A percentile compares a stretch with the other conserved stretches of the same genome.
Conservation (phyloP, 2,329 filamentous ascomycete genomes). For the Boeremia lycopersici region DNA sequence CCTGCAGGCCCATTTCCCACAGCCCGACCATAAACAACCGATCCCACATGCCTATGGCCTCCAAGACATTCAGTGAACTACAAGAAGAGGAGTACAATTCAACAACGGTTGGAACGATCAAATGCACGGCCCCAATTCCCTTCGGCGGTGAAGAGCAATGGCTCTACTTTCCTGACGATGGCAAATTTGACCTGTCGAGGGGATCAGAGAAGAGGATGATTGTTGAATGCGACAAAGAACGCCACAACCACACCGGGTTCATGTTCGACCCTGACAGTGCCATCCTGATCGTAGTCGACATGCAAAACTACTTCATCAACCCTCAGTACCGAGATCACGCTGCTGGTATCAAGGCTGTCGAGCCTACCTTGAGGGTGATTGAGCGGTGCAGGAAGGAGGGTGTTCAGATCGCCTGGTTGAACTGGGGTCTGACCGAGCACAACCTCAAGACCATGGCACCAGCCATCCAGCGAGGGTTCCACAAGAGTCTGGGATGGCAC, state of each 20-base stretch:
- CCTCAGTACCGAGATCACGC: slow-evolving; percentile 38
- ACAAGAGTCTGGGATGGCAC: slow-evolving; percentile 51
- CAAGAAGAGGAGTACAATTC: slow-evolving; percentile 16
- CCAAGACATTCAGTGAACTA: slow-evolving; percentile 17
- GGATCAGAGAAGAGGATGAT: slow-evolving; percentile 45
- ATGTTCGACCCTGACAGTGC: slow-evolving; percentile 50
- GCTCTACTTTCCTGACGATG: slow-evolving; percentile 49
- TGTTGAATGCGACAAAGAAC: slow-evolving; percentile 49
- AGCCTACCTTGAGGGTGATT: slow-evolving; percentile 48
- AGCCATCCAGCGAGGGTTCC: slow-evolving; percentile 51
- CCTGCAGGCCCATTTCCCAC: neutral
- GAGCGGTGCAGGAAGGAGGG: slow-evolving; percentile 49
- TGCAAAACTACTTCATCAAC: slow-evolving; percentile 53
- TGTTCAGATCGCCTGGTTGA: slow-evolving; percentile 51
- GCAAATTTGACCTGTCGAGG: slow-evolving; percentile 51
- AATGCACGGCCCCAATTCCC: slow-evolving; percentile 48
- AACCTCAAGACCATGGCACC: slow-evolving; percentile 49
- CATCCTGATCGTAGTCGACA: slow-evolving; percentile 50
- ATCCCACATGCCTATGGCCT: slow-evolving; percentile 11
- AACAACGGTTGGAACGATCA: slow-evolving; percentile 37
- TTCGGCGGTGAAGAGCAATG: slow-evolving; percentile 51
- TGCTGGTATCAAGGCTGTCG: slow-evolving; percentile 39
- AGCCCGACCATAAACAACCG: neutral
- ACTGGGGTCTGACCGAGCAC: slow-evolving; percentile 50
- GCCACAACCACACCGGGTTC: slow-evolving; percentile 50